Conservation (phyloP, 208 protist genomes). For the Leptomonas pyrrhocoris region DNA sequence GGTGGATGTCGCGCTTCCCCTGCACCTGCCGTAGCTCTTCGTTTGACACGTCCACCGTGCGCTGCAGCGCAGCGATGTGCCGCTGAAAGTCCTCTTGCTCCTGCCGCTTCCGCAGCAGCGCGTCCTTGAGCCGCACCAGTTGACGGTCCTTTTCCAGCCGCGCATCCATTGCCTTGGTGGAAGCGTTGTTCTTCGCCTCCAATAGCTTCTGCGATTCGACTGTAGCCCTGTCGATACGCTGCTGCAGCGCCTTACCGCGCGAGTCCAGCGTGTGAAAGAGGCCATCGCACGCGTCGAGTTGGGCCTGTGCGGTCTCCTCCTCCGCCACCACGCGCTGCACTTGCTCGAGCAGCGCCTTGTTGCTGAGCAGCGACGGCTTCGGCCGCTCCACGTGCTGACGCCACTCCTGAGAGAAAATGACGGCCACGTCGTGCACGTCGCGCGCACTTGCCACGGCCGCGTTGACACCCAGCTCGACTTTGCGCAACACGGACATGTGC, state of each 20-base stretch:
- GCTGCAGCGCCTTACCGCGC: slow-evolving; percentile 65
- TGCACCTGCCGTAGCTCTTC: slow-evolving; percentile 70
- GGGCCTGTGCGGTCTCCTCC: slow-evolving; percentile 46
- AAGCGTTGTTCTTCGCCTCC: slow-evolving; percentile 54
- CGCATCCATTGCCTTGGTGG: slow-evolving; percentile 40
- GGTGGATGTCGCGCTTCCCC: slow-evolving; percentile 47
- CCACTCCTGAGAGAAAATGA: slow-evolving; percentile 53
- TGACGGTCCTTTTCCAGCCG: slow-evolving; percentile 38
- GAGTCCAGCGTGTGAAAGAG: slow-evolving; percentile 56
- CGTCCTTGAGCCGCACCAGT: slow-evolving; percentile 57
- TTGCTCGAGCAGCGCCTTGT: slow-evolving; percentile 57
- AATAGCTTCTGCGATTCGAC: slow-evolving; percentile 69
- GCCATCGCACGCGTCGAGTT: slow-evolving; percentile 56
- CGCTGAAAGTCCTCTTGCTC: slow-evolving; percentile 81
- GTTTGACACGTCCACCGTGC: slow-evolving; percentile 51
- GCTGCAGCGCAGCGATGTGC: slow-evolving; percentile 68
- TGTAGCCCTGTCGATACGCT: slow-evolving; percentile 58
- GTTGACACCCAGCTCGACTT: slow-evolving; percentile 59
- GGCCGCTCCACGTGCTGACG: slow-evolving; percentile 33
- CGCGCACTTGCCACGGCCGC: slow-evolving; percentile 41
- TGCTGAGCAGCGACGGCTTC: slow-evolving; percentile 70
- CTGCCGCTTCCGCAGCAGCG: slow-evolving; percentile 51
- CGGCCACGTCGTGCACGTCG: slow-evolving; percentile 51
- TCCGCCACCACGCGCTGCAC: slow-evolving; percentile 66
- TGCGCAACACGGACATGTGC: slow-evolving; percentile 78